phyloP scores from a whole-genome alignment of 2,329 filamentous ascomycete species.

The Elsinoe ampelina region DNA sequence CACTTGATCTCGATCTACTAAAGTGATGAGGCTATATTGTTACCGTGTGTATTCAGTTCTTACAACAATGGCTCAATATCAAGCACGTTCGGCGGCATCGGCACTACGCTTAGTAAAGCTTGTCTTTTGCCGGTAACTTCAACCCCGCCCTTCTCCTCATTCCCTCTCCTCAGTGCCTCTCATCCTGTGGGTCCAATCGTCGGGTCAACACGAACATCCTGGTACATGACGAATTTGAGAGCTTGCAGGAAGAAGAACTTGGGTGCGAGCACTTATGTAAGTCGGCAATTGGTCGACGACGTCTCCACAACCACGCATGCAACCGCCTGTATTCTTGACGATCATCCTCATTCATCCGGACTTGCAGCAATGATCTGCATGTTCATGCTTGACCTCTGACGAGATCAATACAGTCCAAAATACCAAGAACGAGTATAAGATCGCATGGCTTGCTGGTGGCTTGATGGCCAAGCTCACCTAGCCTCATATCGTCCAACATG shows the following conservation, averaged over 20 bases:
- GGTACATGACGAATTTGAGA: neutral
- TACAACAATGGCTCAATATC: neutral
- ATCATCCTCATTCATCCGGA: constrained; percentile 7
- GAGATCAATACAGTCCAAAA: neutral
- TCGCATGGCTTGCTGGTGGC: neutral
- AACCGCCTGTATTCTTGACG: neutral
- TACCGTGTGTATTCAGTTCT: neutral
- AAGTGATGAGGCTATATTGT: neutral
- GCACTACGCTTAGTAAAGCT: neutral
- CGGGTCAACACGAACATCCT: neutral
- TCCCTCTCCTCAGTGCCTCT: neutral
- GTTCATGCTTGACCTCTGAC: neutral
- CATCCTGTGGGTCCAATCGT: neutral
- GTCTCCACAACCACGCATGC: neutral
- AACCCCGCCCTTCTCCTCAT: constrained; percentile 5
- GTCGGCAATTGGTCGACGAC: neutral
- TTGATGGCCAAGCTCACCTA: neutral
- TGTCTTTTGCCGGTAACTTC: neutral
- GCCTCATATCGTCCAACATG: neutral
- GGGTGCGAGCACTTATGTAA: neutral
- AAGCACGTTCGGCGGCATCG: neutral
- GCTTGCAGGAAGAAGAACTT: neutral
- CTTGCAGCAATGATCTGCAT: constrained; percentile 2
- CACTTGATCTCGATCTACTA: neutral
- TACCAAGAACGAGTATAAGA: neutral